These are phyloP conservation scores for Phanerochaete carnosa DNA, from an alignment of 768 basidiomycete genomes.

Conservation along the genomic window DNA sequence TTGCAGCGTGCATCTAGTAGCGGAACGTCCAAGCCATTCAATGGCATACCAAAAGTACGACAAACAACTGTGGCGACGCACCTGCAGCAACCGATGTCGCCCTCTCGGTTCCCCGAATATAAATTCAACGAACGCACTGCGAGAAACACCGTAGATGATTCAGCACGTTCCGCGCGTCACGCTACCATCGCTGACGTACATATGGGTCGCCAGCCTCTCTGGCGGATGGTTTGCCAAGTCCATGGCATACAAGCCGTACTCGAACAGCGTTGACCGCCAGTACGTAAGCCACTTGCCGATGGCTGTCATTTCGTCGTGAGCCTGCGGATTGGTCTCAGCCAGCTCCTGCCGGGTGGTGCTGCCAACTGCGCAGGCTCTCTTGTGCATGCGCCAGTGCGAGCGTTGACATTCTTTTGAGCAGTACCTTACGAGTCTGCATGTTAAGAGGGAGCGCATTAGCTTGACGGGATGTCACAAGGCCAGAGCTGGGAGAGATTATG, in stretches of 20 bases:
- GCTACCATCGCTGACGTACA: too few relatives aligned
- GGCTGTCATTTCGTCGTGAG: not conserved
- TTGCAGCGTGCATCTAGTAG: not conserved
- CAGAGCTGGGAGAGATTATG: not conserved
- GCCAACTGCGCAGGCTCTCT: not conserved
- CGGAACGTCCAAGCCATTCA: not conserved
- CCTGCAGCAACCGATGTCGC: not conserved
- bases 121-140: not conserved
- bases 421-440: not conserved
- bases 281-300: not conserved
- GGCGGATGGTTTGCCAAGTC: not conserved
- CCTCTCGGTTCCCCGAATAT: not conserved
- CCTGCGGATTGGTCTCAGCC: not conserved
- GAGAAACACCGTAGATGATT: not conserved
- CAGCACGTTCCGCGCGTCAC: too few relatives aligned
- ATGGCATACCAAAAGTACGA: not conserved
- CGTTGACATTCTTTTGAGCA: not conserved
- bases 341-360: not conserved
- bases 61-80: not conserved
- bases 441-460: too few relatives aligned
- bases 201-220: not conserved
- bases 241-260: not conserved
- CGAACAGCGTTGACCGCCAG: not conserved
- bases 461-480: too few relatives aligned
- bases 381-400: not conserved